Evolutionary conservation across 768 basidiomycete genomes (phyloP), one percentile per base, ranked within the genome.

Genomic region (Multifurca ochricompacta): DNA sequence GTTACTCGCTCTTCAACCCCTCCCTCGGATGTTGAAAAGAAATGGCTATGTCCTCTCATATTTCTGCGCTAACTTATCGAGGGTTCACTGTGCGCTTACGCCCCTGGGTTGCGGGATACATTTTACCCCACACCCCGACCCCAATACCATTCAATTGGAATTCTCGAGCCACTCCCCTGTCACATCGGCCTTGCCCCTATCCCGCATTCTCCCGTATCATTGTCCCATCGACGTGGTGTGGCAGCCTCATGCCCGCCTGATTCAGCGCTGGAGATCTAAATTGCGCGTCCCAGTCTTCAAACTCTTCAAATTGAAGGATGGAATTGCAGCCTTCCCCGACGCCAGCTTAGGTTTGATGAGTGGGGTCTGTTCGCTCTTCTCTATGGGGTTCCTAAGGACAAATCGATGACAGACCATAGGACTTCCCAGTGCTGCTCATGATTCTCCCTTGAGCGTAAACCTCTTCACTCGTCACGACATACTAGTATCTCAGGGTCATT

Each of bases 171-270:
- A 30, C 37, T 19, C 30, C 39, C 42, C 53, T 56, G 44, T 58
- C 48, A 58, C 53, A 56, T 43, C 30, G 18, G 28, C 36, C n/a
- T 32, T 44, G 31, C 58, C 58, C 58, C 58, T 59, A 59, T 59
- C 49, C 36, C 58, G 40, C 48, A 34, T 42, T 48, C 40, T 51
- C 47, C 42, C 43, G 47, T 56, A 58, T 54, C 53, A 58, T 43
- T 49, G 48, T 48, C 30, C 48, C 58, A 56, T 49, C 43, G 32
- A 36, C 37, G 58, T 56, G 54, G 54, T 56, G 58, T 37, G 44
- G 54, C 36, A 45, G 25, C 58, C 58, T 56, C 58, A 59, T 59
- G 58, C 51, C 19, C 35, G 34, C 32, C 54, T 56, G 54, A 51
- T 46, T 56, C 48, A 41, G 58, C 58, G 44, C 42, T 49, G 14